A percentile compares a stretch with the other conserved stretches of the same genome.
Evolutionary conservation across 1,284 basidiomycete species (phyloP).

Genomic region (Butyriboletus regius): DNA sequence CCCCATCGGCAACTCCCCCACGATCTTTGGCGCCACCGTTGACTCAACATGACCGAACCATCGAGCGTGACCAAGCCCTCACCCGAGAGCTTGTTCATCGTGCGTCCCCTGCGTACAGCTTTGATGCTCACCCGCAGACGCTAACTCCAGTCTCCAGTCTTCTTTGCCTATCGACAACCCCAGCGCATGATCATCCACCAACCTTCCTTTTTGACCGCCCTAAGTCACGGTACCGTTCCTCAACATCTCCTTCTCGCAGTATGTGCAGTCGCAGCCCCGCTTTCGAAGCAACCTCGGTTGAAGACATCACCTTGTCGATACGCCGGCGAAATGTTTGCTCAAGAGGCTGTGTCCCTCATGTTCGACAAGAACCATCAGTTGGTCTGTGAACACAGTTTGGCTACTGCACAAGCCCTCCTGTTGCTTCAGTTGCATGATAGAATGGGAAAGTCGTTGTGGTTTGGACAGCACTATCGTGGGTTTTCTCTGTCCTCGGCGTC

Average conservation of each 20-base stretch:
- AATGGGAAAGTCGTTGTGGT: slow-evolving; percentile 40
- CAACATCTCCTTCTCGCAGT: slow-evolving; percentile 61
- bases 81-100: slow-evolving; percentile 68
- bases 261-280: slow-evolving; percentile 66
- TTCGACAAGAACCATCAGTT: slow-evolving; percentile 56
- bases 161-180: slow-evolving; percentile 73
- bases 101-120: slow-evolving; percentile 34
- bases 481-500: slow-evolving; percentile 4
- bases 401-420: slow-evolving; percentile 64
- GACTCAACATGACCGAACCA: slow-evolving; percentile 27
- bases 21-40: slow-evolving; percentile 35
- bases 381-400: slow-evolving; percentile 48
- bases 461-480: slow-evolving; percentile 27
- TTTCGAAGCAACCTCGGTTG: slow-evolving; percentile 59
- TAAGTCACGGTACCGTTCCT: slow-evolving; percentile 59
- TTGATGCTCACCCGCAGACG: slow-evolving; percentile 1
- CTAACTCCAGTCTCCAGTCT: slow-evolving; percentile 43
- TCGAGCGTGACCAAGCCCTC: slow-evolving; percentile 53
- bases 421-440: slow-evolving; percentile 64
- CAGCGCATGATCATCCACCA: slow-evolving; percentile 67
- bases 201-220: slow-evolving; percentile 58
- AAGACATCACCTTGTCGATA: slow-evolving; percentile 53
- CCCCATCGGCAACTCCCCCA: slow-evolving; percentile 37
- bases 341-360: slow-evolving; percentile 60
- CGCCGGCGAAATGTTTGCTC: slow-evolving; percentile 63